Percentiles rank a stretch among this genome's conserved stretches.
phyloP scores from a whole-genome alignment of 306 rosid species.

The Luffa aegyptiaca region DNA sequence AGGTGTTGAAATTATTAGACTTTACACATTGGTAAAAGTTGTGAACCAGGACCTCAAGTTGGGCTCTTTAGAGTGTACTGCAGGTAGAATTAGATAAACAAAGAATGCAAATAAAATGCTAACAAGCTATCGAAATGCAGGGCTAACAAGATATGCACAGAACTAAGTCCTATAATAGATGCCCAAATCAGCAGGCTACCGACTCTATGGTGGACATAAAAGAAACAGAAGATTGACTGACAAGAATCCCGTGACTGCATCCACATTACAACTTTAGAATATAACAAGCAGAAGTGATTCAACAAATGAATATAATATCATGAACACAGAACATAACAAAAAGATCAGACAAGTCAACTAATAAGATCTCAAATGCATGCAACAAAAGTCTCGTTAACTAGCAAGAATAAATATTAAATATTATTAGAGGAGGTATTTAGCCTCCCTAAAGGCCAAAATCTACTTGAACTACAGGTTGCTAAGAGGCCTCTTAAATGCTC shows the following conservation, averaged over 20 bases:
- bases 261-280: not conserved
- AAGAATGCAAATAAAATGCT: not conserved
- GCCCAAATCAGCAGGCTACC: not conserved
- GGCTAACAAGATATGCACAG: not conserved
- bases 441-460: conserved; percentile 22
- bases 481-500: conserved; percentile 57
- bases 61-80: not conserved
- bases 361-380: not conserved
- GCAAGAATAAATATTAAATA: not conserved
- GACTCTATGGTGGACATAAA: not conserved
- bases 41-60: not conserved
- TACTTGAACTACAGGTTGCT: conserved; percentile 27
- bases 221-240: not conserved
- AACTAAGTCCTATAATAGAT: not conserved
- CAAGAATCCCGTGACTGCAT: not conserved
- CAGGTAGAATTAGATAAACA: not conserved
- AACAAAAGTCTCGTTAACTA: not conserved
- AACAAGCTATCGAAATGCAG: not conserved
- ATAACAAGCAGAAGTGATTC: not conserved
- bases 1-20: not conserved
- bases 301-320: not conserved
- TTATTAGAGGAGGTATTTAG: not conserved
- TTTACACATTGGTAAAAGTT: not conserved
- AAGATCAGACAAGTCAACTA: not conserved
- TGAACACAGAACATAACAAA: not conserved